Evolutionary conservation across 805 yeast species (phyloP).

Genomic region (Candida incommunis): DNA sequence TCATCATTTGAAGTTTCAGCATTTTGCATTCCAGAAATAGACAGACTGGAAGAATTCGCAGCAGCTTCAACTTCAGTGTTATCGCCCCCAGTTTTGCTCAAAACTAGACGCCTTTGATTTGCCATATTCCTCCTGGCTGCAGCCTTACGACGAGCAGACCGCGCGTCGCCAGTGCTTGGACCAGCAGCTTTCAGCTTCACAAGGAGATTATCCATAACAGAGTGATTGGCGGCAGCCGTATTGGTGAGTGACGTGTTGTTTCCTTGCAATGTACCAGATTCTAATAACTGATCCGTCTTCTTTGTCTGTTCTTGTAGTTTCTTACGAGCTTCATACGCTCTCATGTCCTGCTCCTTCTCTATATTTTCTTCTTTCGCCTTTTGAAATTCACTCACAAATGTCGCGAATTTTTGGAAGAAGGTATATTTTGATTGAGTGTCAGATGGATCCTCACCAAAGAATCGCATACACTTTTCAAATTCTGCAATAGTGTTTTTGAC

Average conservation of each 20-base stretch:
- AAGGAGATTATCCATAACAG: slow-evolving; percentile 73
- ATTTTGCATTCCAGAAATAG: too few relatives aligned
- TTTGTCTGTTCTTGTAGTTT: slow-evolving; percentile 38
- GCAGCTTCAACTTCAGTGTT: too few relatives aligned
- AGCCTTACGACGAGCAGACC: slow-evolving; percentile 71
- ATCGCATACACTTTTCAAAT: slow-evolving; percentile 58
- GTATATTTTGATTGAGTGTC: slow-evolving; percentile 53
- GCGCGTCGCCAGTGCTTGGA: slow-evolving; percentile 51
- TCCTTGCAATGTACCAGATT: slow-evolving; percentile 9
- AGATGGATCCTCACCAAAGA: slow-evolving; percentile 77
- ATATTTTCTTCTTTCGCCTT: slow-evolving; percentile 69
- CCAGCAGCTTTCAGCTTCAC: slow-evolving; percentile 83
- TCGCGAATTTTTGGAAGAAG: slow-evolving; percentile 69
- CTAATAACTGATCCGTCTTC: slow-evolving; percentile 14
- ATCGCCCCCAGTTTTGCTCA: slow-evolving; percentile 10
- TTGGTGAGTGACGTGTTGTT: slow-evolving; percentile 6
- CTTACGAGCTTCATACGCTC: slow-evolving; percentile 64
- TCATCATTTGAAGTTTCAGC: too few relatives aligned
- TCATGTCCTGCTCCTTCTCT: slow-evolving; percentile 68
- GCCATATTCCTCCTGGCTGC: slow-evolving; percentile 50
- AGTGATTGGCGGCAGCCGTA: slow-evolving; percentile 27
- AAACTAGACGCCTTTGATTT: slow-evolving; percentile 22
- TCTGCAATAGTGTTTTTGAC: slow-evolving; percentile 47
- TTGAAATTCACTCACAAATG: slow-evolving; percentile 65
- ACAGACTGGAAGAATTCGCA: too few relatives aligned